These are phyloP conservation scores for Solanum lycopersicoides DNA, from an alignment of 257 asterid genomes.

Conservation along the genomic window DNA sequence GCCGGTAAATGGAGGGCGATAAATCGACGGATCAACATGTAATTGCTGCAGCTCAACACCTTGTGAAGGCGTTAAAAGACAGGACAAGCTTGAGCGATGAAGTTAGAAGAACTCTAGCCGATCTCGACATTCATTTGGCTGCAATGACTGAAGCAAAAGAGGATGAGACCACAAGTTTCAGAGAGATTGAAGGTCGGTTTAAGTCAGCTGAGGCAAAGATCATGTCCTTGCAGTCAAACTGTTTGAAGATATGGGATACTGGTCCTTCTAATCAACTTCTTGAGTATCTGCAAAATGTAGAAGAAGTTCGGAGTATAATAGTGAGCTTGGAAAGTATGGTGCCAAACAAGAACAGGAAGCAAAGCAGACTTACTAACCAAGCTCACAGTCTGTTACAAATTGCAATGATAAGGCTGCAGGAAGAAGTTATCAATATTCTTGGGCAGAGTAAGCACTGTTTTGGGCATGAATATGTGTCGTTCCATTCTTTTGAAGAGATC, in stretches of 20 bases:
- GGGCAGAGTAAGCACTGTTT: conserved; percentile 31
- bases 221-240: conserved; percentile 22
- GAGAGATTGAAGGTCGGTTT: conserved; percentile 27
- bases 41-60: conserved; percentile 50
- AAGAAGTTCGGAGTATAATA: conserved; percentile 24
- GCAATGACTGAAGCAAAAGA: conserved; percentile 11
- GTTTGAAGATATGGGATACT: conserved; percentile 35
- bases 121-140: conserved; percentile 33
- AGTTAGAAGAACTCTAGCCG: conserved; percentile 16
- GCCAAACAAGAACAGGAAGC: conserved; percentile 1
- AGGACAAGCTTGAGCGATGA: conserved; percentile 20
- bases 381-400: conserved; percentile 31
- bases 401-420: conserved; percentile 52
- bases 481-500: conserved; percentile 12
- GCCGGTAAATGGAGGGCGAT: conserved; percentile 17
- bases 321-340: conserved; percentile 9
- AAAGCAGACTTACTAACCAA: conserved; percentile 18
- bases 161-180: conserved; percentile 7
- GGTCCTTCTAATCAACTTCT: conserved; percentile 5
- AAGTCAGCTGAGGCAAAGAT: conserved; percentile 25
- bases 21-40: conserved; percentile 24
- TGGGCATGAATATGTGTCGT: conserved; percentile 8
- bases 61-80: conserved; percentile 37
- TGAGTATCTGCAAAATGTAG: conserved; percentile 37
- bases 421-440: conserved; percentile 36